phyloP scores from a whole-genome alignment of 495 filamentous ascomycete species.

The Talaromyces trachyspermus region DNA sequence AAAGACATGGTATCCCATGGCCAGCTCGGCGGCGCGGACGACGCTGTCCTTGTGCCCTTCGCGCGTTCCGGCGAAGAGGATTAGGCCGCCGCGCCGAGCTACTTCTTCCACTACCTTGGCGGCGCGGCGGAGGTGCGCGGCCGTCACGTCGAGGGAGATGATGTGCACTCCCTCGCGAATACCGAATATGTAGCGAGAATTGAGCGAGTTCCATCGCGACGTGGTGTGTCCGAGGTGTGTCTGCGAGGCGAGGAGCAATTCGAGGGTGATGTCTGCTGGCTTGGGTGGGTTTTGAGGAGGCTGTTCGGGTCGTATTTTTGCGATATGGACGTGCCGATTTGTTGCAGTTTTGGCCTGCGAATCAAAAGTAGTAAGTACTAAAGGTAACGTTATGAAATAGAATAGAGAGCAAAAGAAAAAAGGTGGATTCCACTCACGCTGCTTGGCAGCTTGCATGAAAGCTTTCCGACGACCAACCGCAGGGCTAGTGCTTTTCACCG shows the following conservation, averaged over 20 bases:
- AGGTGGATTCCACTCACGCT: not conserved
- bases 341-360: slow-evolving; percentile 25
- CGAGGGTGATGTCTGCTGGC: slow-evolving; percentile 75
- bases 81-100: slow-evolving; percentile 69
- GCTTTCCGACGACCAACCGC: not conserved
- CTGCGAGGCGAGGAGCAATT: slow-evolving; percentile 85
- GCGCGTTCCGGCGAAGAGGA: slow-evolving; percentile 87
- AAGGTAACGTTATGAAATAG: not conserved
- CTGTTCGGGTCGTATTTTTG: slow-evolving; percentile 56
- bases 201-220: slow-evolving; percentile 90
- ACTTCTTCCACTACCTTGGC: slow-evolving; percentile 85
- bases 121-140: slow-evolving; percentile 80
- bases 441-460: not conserved
- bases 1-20: slow-evolving; percentile 80
- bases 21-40: slow-evolving; percentile 70
- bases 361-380: not conserved
- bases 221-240: slow-evolving; percentile 88
- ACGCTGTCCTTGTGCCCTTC: slow-evolving; percentile 69
- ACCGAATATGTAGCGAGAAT: slow-evolving; percentile 92
- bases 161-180: slow-evolving; percentile 87
- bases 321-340: slow-evolving; percentile 22
- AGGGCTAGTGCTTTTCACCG: too few relatives aligned
- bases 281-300: slow-evolving; percentile 62
- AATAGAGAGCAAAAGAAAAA: not conserved
- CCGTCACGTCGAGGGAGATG: slow-evolving; percentile 80